A percentile compares a stretch with the other conserved stretches of the same genome.
Conservation (phyloP, 163 green algal species). For the Picocystis sp. region DNA sequence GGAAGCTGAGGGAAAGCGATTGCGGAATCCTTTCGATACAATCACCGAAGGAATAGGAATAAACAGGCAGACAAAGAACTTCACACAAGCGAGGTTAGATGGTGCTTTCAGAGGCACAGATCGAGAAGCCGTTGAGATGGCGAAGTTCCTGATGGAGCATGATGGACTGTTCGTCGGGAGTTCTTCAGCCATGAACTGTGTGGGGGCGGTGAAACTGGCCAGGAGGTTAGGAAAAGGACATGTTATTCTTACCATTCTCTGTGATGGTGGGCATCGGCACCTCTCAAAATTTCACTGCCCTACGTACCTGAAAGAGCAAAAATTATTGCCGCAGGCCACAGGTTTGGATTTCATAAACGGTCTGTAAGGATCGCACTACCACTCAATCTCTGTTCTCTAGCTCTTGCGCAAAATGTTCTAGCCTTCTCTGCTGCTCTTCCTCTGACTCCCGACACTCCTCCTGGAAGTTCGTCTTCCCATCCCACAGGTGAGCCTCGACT, state of each 20-base stretch:
- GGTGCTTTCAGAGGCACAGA: slow-evolving; percentile 57
- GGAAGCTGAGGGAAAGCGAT: slow-evolving; percentile 83
- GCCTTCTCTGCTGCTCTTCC: too few relatives aligned
- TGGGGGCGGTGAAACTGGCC: slow-evolving; percentile 77
- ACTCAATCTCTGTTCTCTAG: too few relatives aligned
- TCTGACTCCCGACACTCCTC: too few relatives aligned
- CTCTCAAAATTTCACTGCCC: slow-evolving; percentile 80
- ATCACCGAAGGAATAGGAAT: slow-evolving; percentile 87
- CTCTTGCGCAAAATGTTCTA: too few relatives aligned
- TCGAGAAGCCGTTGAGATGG: slow-evolving; percentile 90
- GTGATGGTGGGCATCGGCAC: slow-evolving; percentile 67
- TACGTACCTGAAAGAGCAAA: slow-evolving; percentile 45
- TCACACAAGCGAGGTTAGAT: slow-evolving; percentile 51
- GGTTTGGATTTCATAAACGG: slow-evolving; percentile 36
- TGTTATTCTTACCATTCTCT: slow-evolving; percentile 78
- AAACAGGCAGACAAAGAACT: slow-evolving; percentile 87
- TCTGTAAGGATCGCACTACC: neutral
- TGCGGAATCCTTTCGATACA: slow-evolving; percentile 40
- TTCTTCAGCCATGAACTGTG: slow-evolving; percentile 77
- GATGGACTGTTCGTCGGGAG: slow-evolving; percentile 30
- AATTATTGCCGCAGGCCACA: slow-evolving; percentile 24
- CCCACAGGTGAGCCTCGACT: too few relatives aligned
- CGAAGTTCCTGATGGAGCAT: slow-evolving; percentile 25
- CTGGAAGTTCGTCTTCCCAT: too few relatives aligned
- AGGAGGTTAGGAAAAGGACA: slow-evolving; percentile 51